Percentiles rank a stretch among this genome's conserved stretches.
Evolutionary conservation across 495 filamentous ascomycete species (phyloP).

Genomic region (Aspergillus avenaceus): DNA sequence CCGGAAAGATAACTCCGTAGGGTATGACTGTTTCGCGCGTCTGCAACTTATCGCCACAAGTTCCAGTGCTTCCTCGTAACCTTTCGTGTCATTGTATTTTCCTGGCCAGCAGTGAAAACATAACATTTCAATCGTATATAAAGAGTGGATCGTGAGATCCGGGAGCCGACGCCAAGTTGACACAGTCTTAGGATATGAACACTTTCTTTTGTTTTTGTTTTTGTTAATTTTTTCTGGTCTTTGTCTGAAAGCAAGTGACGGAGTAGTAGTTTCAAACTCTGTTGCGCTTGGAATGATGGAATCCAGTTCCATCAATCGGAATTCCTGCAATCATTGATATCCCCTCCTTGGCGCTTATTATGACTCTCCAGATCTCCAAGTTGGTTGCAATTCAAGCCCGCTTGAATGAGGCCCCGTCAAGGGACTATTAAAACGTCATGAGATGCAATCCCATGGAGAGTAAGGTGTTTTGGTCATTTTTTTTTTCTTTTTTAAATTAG

Average conservation of each 20-base stretch:
- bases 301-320: neutral
- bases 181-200: neutral
- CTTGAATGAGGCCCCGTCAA: conserved; percentile 18
- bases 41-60: conserved; percentile 11
- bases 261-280: neutral
- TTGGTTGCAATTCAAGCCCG: conserved; percentile 15
- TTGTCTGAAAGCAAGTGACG: neutral
- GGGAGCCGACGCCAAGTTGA: conserved; percentile 1
- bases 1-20: too few species aligned
- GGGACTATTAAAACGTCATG: conserved; percentile 11
- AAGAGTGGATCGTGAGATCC: conserved; percentile 8
- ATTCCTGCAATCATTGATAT: neutral
- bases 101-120: conserved; percentile 9
- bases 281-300: neutral
- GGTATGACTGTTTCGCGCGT: conserved; percentile 3
- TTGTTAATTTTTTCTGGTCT: too few species aligned
- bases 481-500: too few species aligned
- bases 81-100: conserved; percentile 3
- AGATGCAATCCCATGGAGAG: conserved; percentile 13
- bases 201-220: too few species aligned
- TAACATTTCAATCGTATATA: conserved; percentile 8
- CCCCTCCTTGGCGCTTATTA: neutral
- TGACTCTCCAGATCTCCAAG: conserved; percentile 5
- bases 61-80: conserved; percentile 8
- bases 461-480: neutral